Base-by-base conservation (phyloP, 1,284 basidiomycete genomes). In the Ustilago xerochloae region DNA sequence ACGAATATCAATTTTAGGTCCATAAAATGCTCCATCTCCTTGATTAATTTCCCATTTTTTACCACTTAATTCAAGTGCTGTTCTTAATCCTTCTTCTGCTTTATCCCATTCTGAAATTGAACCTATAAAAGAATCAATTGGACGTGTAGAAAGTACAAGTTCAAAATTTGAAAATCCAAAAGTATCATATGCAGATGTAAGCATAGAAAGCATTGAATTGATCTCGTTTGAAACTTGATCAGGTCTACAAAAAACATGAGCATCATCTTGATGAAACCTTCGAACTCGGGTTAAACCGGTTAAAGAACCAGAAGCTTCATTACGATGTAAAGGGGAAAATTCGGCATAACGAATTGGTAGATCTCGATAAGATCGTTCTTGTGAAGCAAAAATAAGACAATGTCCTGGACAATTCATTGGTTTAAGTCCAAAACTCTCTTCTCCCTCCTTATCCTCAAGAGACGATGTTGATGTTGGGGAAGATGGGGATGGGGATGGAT, bases 341-440 rank as follows among this genome's bases (percentile, higher is more conserved):
- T 83, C 81, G 43, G 81, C 81, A 26, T 76, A 76, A 0, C 81
- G 79, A 18, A 82, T 68, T 4, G 81, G 81, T 33, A 83, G 67
- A 39, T 82, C 81, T 20, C 79, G 69, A 61, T 82, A 81, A 10
- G 75, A 78, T 24, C 81, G 60, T 30, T 79, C 77, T 49, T 77
- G 66, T 13, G 67, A 66, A 0, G 74, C 67, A 58, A 79, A 83
- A 43, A 83, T 79, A 20, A 83, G 53, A 35, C 81, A 82, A 39
- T 83, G 81, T 0, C 81, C 81, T 0, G 81, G 81, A 46, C 81
- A 83, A 55, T 83, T 83, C 81, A 83, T 83, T 16, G 81, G 81
- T 63, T 83, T 83, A n/a, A 83, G 39, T 3, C 81, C 81, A 32
- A 81, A 82, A 9, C 52, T 48, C 22, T 71, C 72, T 18, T 72